These are phyloP conservation scores for Pseudogymnoascus sp. DNA, from an alignment of 2,329 filamentous ascomycete genomes.

Conservation along the genomic window DNA sequence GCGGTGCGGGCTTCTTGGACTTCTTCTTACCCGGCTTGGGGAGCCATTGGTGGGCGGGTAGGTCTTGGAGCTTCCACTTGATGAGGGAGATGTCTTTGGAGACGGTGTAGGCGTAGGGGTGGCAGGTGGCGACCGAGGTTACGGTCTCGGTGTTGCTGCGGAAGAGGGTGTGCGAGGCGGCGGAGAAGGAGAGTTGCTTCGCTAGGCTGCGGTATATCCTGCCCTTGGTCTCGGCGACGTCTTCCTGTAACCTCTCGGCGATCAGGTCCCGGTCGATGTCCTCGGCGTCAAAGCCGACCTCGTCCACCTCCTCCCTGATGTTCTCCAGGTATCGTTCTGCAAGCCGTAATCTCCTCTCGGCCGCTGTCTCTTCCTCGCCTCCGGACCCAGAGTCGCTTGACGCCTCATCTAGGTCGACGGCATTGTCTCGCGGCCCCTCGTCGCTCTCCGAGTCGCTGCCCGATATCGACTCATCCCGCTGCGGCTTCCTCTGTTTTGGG, in stretches of 20 bases:
- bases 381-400: slow-evolving; percentile 48
- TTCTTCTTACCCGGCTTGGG: slow-evolving; percentile 43
- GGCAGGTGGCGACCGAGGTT: slow-evolving; percentile 70
- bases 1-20: slow-evolving; percentile 49
- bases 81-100: slow-evolving; percentile 76
- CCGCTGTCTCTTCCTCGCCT: slow-evolving; percentile 79
- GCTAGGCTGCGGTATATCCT: slow-evolving; percentile 78
- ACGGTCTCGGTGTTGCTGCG: slow-evolving; percentile 69
- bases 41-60: slow-evolving; percentile 51
- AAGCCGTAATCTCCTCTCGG: slow-evolving; percentile 75
- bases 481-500: slow-evolving; percentile 32
- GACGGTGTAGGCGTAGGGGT: slow-evolving; percentile 79
- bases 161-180: slow-evolving; percentile 63
- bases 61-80: slow-evolving; percentile 78
- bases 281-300: slow-evolving; percentile 83
- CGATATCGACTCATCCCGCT: slow-evolving; percentile 64
- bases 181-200: slow-evolving; percentile 59
- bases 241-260: slow-evolving; percentile 81
- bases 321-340: slow-evolving; percentile 92
- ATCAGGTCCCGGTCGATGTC: slow-evolving; percentile 91
- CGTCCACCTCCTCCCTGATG: slow-evolving; percentile 73
- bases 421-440: slow-evolving; percentile 38
- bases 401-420: slow-evolving; percentile 36
- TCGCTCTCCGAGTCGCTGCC: slow-evolving; percentile 71
- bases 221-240: slow-evolving; percentile 86